A percentile compares a stretch with the other conserved stretches of the same genome.
Conservation (phyloP, 2,329 filamentous ascomycete species). For the Sclerotinia trifoliorum region DNA sequence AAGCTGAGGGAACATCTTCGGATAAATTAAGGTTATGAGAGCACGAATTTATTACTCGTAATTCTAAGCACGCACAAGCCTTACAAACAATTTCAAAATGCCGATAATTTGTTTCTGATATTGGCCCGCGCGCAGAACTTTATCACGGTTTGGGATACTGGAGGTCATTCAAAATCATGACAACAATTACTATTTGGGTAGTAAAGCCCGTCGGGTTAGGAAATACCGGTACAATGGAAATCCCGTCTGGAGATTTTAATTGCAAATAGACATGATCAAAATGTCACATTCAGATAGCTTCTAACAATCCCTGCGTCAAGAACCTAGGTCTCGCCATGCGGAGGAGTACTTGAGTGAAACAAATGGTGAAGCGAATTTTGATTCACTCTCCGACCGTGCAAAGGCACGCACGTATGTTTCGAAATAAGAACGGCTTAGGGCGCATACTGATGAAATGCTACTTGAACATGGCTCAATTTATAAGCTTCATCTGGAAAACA, state of each 20-base stretch:
- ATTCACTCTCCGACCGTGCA: constrained; percentile 14
- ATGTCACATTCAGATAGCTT: not conserved
- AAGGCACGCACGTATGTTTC: not conserved
- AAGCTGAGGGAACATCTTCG: not conserved
- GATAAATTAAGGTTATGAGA: not conserved
- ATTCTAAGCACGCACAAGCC: not conserved
- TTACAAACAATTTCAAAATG: too few species aligned
- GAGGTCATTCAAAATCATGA: not conserved
- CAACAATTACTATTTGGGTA: too few species aligned
- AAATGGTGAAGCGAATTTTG: constrained; percentile 16
- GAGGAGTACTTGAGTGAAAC: constrained; percentile 10
- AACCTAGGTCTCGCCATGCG: not conserved
- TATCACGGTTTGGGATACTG: not conserved
- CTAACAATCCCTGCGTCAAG: constrained; percentile 12
- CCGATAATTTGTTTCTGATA: not conserved
- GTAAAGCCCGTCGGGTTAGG: not conserved
- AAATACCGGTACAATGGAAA: not conserved
- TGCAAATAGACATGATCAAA: constrained; percentile 1
- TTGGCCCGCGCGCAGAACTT: not conserved
- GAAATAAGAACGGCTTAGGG: not conserved
- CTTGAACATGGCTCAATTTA: not conserved
- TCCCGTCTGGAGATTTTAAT: not conserved
- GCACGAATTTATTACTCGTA: not conserved
- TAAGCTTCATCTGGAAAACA: not conserved
- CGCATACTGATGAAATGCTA: not conserved